These are phyloP conservation scores for Sporothrix euskadiensis DNA, from an alignment of 2,329 filamentous ascomycete species.

Conservation along the genomic window DNA sequence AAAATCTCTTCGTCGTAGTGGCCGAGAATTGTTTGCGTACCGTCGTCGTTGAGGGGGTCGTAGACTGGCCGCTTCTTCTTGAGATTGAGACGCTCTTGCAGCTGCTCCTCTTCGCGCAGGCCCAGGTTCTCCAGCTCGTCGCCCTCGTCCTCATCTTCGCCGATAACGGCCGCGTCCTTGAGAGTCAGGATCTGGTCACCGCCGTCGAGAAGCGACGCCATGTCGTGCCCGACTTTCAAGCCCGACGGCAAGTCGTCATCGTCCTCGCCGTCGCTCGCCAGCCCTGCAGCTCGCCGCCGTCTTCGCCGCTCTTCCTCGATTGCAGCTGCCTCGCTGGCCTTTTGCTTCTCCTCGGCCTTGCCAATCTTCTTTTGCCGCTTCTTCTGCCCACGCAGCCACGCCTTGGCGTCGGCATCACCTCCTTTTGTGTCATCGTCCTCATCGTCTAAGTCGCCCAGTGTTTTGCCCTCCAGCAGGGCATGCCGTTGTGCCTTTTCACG, in stretches of 20 bases:
- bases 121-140: slow-evolving; percentile 84
- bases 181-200: slow-evolving; percentile 89
- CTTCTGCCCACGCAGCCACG: slow-evolving; percentile 87
- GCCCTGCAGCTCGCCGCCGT: slow-evolving; percentile 47
- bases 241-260: slow-evolving; percentile 72
- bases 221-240: slow-evolving; percentile 87
- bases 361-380: slow-evolving; percentile 92
- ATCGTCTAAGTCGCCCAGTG: slow-evolving; percentile 75
- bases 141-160: slow-evolving; percentile 79
- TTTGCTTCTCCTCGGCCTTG: slow-evolving; percentile 76
- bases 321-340: slow-evolving; percentile 61
- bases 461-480: slow-evolving; percentile 75
- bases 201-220: slow-evolving; percentile 75
- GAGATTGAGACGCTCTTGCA: slow-evolving; percentile 73
- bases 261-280: slow-evolving; percentile 68
- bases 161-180: slow-evolving; percentile 86
- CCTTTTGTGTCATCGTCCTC: slow-evolving; percentile 55
- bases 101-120: slow-evolving; percentile 69
- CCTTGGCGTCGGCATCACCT: slow-evolving; percentile 68
- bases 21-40: slow-evolving; percentile 68
- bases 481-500: slow-evolving; percentile 79
- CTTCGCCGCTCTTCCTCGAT: slow-evolving; percentile 70
- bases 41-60: slow-evolving; percentile 69
- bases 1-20: slow-evolving; percentile 97
- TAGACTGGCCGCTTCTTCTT: slow-evolving; percentile 92